Conservation (phyloP, 2,329 filamentous ascomycete species). For the Fulvia fulva region DNA sequence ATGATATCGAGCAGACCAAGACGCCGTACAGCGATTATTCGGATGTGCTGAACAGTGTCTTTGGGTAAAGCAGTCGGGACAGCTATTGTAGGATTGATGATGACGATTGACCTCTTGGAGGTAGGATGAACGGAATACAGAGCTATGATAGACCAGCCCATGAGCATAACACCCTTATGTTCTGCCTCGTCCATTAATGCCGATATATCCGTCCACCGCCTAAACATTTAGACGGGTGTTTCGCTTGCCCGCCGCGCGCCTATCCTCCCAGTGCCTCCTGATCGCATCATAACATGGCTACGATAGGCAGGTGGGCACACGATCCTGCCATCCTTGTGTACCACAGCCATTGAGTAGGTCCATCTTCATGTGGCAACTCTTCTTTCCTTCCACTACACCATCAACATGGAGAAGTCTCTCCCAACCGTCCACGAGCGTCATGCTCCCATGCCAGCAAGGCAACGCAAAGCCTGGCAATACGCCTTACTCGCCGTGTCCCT, state of each 20-base stretch:
- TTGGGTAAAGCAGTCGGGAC: constrained; percentile 1
- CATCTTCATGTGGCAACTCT: not conserved
- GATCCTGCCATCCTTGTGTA: not conserved
- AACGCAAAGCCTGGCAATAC: constrained; percentile 11
- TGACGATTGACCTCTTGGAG: no score
- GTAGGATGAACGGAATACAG: no score
- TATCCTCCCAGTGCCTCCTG: not conserved
- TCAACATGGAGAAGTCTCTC: constrained; percentile 27
- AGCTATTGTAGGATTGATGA: no score
- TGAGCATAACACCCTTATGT: no score
- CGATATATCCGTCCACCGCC: no score
- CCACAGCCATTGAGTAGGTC: not conserved
- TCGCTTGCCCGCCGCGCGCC: not conserved
- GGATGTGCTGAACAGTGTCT: not conserved
- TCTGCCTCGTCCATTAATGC: no score
- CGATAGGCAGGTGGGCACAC: not conserved
- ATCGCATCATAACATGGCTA: not conserved
- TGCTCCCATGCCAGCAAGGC: constrained; percentile 10
- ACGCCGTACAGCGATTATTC: not conserved
- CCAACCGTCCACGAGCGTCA: constrained; percentile 21
- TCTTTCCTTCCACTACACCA: not conserved
- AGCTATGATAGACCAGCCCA: no score
- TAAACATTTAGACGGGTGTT: no score
- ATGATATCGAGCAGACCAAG: constrained; percentile 5
- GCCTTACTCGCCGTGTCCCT: not conserved